phyloP scores from a whole-genome alignment of 2,329 filamentous ascomycete genomes.

The Talaromyces sp. region DNA sequence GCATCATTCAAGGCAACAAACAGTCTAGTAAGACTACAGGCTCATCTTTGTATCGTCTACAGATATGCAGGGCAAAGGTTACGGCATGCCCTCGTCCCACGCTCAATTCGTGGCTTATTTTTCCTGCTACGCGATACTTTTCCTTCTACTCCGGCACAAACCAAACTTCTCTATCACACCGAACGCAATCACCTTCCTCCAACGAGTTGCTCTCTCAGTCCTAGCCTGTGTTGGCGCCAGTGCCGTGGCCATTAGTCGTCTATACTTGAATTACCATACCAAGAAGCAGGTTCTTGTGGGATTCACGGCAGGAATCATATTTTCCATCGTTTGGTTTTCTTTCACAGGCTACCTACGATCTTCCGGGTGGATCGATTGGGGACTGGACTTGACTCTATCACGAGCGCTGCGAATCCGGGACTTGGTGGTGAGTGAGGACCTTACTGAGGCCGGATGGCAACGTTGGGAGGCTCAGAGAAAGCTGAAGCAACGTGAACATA shows the following conservation, averaged over 20 bases:
- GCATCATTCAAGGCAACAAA: slow-evolving; percentile 21
- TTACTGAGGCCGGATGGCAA: slow-evolving; percentile 89
- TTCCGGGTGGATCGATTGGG: slow-evolving; percentile 67
- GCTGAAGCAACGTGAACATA: slow-evolving; percentile 25
- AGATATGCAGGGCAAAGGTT: slow-evolving; percentile 81
- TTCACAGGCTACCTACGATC: slow-evolving; percentile 62
- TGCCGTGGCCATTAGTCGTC: slow-evolving; percentile 71
- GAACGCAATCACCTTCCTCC: slow-evolving; percentile 37
- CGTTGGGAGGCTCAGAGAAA: slow-evolving; percentile 65
- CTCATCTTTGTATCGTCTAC: slow-evolving; percentile 10
- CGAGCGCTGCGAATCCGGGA: slow-evolving; percentile 71
- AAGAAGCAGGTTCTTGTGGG: slow-evolving; percentile 81
- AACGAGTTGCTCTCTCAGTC: slow-evolving; percentile 56
- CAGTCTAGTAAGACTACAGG: neutral
- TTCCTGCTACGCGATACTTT: slow-evolving; percentile 74
- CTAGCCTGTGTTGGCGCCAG: slow-evolving; percentile 58
- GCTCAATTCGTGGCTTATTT: slow-evolving; percentile 94
- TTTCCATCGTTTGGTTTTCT: slow-evolving; percentile 73
- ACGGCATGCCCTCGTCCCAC: slow-evolving; percentile 95
- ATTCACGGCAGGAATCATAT: slow-evolving; percentile 61
- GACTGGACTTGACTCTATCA: slow-evolving; percentile 59
- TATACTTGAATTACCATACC: slow-evolving; percentile 93
- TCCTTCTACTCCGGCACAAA: slow-evolving; percentile 74
- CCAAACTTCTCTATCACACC: slow-evolving; percentile 47
- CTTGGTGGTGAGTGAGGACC: slow-evolving; percentile 78